Evolutionary conservation across 768 basidiomycete species (phyloP).

Genomic region (Rhizopogon vesiculosus): DNA sequence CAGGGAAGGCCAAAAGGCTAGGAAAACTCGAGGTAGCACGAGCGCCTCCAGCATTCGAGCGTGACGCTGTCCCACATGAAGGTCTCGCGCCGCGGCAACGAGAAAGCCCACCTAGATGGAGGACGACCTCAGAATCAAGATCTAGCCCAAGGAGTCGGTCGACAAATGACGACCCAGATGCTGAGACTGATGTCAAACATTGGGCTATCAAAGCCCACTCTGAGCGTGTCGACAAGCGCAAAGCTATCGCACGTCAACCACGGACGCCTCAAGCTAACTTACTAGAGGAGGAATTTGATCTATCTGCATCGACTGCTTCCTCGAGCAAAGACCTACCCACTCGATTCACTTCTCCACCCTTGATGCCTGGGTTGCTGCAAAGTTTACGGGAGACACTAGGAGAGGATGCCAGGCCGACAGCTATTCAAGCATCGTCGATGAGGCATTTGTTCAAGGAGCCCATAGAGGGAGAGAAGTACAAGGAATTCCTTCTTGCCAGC

Average conservation of each 20-base stretch:
- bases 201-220: slow-evolving; percentile 8
- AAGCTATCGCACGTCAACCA: background rate
- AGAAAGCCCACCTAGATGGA: background rate
- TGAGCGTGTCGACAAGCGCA: slow-evolving; percentile 7
- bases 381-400: slow-evolving; percentile 59
- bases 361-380: slow-evolving; percentile 59
- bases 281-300: slow-evolving; percentile 33
- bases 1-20: slow-evolving; percentile 19
- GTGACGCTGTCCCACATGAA: slow-evolving; percentile 15
- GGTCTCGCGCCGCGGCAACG: slow-evolving; percentile 7
- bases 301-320: slow-evolving; percentile 19
- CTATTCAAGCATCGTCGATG: slow-evolving; percentile 74
- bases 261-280: slow-evolving; percentile 14
- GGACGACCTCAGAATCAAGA: background rate
- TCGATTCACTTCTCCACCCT: slow-evolving; percentile 61
- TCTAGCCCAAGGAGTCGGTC: background rate
- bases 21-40: slow-evolving; percentile 23
- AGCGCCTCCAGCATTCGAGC: slow-evolving; percentile 10
- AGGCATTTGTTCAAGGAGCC: slow-evolving; percentile 50
- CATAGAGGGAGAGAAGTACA: slow-evolving; percentile 12
- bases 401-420: slow-evolving; percentile 53
- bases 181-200: slow-evolving; percentile 3
- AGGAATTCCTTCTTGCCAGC: slow-evolving; percentile 68
- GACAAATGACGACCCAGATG: background rate
- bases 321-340: slow-evolving; percentile 25